A percentile compares a stretch with the other conserved stretches of the same genome.
Conservation (phyloP, 169 alveolate genomes). For the Plasmodium falciparum region DNA sequence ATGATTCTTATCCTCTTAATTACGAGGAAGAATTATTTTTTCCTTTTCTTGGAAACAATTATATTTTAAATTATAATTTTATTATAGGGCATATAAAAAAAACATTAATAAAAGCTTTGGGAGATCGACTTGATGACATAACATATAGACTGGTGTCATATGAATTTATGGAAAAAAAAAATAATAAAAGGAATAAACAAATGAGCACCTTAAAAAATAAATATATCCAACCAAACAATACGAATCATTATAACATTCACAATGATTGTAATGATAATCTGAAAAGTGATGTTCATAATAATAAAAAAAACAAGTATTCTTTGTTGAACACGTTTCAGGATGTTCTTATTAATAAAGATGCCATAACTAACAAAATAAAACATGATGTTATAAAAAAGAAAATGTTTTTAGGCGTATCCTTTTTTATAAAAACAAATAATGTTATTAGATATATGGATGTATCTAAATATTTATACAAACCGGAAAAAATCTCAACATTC, state of each 20-base stretch:
- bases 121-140: constrained; percentile 24
- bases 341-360: neutral
- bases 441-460: constrained; percentile 13
- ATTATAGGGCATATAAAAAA: neutral
- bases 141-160: constrained; percentile 18
- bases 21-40: constrained; percentile 37
- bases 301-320: neutral
- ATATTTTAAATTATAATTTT: constrained; percentile 10
- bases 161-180: neutral
- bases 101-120: constrained; percentile 9
- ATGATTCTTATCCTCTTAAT: constrained; percentile 30
- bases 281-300: neutral
- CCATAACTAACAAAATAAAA: neutral
- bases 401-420: constrained; percentile 9
- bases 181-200: too few species aligned
- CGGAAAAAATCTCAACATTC: constrained; percentile 25
- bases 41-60: constrained; percentile 24
- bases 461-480: constrained; percentile 11
- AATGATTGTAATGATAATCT: too few species aligned
- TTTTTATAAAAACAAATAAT: constrained; percentile 41
- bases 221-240: too few species aligned
- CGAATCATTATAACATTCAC: neutral
- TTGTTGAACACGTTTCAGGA: neutral
- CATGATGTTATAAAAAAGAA: neutral
- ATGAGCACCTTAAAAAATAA: neutral